Evolutionary conservation across 2,329 filamentous ascomycete species (phyloP).

Genomic region (Phialophora expanda): DNA sequence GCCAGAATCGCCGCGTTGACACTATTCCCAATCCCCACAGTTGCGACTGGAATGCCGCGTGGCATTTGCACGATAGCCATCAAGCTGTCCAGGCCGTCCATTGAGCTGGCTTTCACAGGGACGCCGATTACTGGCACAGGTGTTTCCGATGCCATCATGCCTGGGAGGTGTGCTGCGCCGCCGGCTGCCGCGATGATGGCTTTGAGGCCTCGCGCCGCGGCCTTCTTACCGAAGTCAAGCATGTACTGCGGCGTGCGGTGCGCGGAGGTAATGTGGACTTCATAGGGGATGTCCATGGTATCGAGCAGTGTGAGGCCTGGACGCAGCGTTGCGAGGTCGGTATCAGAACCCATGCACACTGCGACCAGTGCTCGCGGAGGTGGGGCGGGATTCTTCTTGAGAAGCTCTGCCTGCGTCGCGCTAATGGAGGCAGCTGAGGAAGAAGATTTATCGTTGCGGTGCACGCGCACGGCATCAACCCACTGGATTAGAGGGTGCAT

Average conservation of each 20-base stretch:
- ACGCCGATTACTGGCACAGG: conserved; percentile 74
- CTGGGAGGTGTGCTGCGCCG: conserved; percentile 70
- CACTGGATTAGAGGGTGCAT: conserved; percentile 72
- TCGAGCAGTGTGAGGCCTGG: conserved; percentile 43
- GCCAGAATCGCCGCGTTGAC: conserved; percentile 73
- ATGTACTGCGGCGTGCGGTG: conserved; percentile 71
- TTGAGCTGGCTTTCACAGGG: conserved; percentile 69
- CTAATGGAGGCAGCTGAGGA: conserved; percentile 28
- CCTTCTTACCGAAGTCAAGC: conserved; percentile 65
- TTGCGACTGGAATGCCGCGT: conserved; percentile 69
- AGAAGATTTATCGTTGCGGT: conserved; percentile 55
- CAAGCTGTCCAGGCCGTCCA: conserved; percentile 70
- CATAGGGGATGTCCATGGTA: conserved; percentile 42
- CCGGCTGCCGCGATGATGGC: conserved; percentile 73
- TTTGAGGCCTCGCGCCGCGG: conserved; percentile 64
- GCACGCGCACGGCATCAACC: conserved; percentile 80
- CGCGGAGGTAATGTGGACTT: conserved; percentile 46
- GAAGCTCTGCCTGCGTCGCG: conserved; percentile 28
- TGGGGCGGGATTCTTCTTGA: conserved; percentile 33
- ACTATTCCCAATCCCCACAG: conserved; percentile 74
- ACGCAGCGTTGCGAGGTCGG: conserved; percentile 42
- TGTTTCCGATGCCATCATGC: conserved; percentile 70
- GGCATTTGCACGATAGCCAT: conserved; percentile 75
- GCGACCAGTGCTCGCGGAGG: conserved; percentile 46
- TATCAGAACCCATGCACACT: conserved; percentile 57